Base-by-base conservation (phyloP, 1,284 basidiomycete species). In the Malassezia dermatis region DNA sequence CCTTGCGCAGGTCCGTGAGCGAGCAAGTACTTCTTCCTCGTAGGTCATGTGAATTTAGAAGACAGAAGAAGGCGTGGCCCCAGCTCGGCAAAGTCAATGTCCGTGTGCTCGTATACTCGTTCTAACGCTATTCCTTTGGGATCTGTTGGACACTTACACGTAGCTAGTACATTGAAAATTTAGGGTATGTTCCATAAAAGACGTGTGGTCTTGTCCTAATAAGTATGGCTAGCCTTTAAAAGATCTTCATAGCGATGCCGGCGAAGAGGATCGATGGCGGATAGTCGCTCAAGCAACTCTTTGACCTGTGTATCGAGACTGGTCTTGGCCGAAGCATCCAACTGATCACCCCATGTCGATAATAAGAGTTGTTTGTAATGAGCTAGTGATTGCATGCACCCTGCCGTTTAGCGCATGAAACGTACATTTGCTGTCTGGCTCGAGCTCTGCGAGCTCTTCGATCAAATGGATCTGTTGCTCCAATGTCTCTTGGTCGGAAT, bases 381-480 rank as follows among this genome's bases (percentile, higher is more conserved):
- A 15, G 67, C 63, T 15, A 73, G 46, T 8, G 58, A 53, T 6
- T 61, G 48, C n/a, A 70, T 60, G 49, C 69, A 71, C 65, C 62
- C 61, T 63, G 53, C 7, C 30, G 37, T 32, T 53, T 19, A 44
- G 23, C 15, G 15, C 10, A 15, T n/a, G 13, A 21, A 10, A 73
- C 84, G 56, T 71, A 89, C 93, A 96, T 80, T 89, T 94, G 62
- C 88, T 89, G 61, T 93, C 88, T 1, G 90, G 85, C 70, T 96
- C 88, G 56, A 90, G 83, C 43, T 86, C 83, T 34, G 90, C 78
- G n/a, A 99, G 79, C 63, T 94, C 89, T 62, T 85, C 79, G 48
- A 96, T 91, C 5, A 82, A 80, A 1, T 69, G 67, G 30, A 96
- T 85, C 75, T 99, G 93, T n/a, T 84, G 80, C 48, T 81, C 76